Evolutionary conservation across 1,284 basidiomycete genomes (phyloP).

Genomic region (Schizophyllum commune): DNA sequence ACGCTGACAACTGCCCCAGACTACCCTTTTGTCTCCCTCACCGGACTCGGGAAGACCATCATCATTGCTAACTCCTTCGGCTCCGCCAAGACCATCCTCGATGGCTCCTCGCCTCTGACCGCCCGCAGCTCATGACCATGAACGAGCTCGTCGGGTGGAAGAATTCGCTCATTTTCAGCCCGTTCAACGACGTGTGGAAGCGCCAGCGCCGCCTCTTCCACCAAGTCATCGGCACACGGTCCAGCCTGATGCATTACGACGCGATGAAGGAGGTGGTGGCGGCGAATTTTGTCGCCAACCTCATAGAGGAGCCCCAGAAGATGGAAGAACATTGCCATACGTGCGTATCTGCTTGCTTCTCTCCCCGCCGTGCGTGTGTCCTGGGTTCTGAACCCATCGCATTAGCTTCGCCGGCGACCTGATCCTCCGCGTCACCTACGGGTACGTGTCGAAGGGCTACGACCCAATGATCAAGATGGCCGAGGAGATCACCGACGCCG

Average conservation of each 20-base stretch:
- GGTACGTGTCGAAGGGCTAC: not conserved
- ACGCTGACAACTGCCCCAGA: not conserved
- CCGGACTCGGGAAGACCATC: constrained; percentile 19
- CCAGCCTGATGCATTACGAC: not conserved
- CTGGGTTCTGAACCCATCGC: not conserved
- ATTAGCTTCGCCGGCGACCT: not conserved
- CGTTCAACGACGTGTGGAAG: not conserved
- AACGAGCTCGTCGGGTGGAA: not conserved
- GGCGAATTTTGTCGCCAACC: not conserved
- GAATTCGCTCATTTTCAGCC: not conserved
- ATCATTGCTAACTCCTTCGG: constrained; percentile 31
- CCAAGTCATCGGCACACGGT: not conserved
- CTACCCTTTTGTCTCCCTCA: not conserved
- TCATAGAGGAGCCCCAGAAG: not conserved
- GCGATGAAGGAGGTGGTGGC: not conserved
- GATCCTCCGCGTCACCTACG: not conserved
- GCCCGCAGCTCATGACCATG: constrained; percentile 16
- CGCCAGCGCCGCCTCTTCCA: not conserved
- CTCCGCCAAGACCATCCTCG: constrained; percentile 30
- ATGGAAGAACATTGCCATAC: not conserved
- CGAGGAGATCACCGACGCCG: not conserved
- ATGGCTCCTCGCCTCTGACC: constrained; percentile 29
- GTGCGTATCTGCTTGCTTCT: not conserved
- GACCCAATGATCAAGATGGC: not conserved
- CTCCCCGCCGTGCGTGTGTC: too few species aligned